phyloP scores from a whole-genome alignment of 306 rosid species.

The Trifolium repens region DNA sequence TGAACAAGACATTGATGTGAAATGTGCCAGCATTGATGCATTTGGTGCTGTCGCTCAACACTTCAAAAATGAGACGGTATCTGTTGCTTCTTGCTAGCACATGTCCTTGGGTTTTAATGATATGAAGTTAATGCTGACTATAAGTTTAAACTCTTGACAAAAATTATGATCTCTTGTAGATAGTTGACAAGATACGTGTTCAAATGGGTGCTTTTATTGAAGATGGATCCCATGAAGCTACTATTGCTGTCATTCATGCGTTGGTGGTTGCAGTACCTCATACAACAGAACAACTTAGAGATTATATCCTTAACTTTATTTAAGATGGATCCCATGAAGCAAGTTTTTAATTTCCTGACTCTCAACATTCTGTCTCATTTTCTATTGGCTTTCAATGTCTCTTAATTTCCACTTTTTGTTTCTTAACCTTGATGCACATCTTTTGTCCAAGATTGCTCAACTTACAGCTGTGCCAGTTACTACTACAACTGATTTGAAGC shows the following conservation, averaged over 20 bases:
- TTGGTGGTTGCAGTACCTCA: constrained; percentile 87
- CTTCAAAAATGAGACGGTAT: constrained; percentile 81
- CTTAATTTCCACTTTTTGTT: constrained; percentile 32
- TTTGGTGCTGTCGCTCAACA: constrained; percentile 92
- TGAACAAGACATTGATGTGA: constrained; percentile 76
- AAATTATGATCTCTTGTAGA: constrained; percentile 49
- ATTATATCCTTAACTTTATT: constrained; percentile 78
- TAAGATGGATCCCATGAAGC: too few species aligned
- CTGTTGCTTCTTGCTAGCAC: constrained; percentile 24
- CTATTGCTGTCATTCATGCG: constrained; percentile 84
- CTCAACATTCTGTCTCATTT: constrained; percentile 28
- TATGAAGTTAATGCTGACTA: constrained; percentile 25
- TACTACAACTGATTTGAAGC: constrained; percentile 58
- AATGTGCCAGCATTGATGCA: constrained; percentile 83
- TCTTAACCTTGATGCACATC: constrained; percentile 83
- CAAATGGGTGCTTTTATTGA: constrained; percentile 99
- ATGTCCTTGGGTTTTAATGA: constrained; percentile 35
- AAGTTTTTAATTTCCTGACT: neutral
- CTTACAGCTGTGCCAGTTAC: constrained; percentile 59
- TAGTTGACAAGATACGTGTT: constrained; percentile 93
- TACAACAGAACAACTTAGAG: constrained; percentile 81
- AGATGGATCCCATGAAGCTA: constrained; percentile 97
- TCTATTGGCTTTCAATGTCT: constrained; percentile 32
- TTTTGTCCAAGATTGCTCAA: constrained; percentile 89
- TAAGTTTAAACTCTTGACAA: constrained; percentile 37